Percentiles rank a stretch among this genome's conserved stretches.
These are phyloP conservation scores for Scopulariopsis brevicaulis DNA, from an alignment of 2,329 filamentous ascomycete genomes.

Conservation along the genomic window DNA sequence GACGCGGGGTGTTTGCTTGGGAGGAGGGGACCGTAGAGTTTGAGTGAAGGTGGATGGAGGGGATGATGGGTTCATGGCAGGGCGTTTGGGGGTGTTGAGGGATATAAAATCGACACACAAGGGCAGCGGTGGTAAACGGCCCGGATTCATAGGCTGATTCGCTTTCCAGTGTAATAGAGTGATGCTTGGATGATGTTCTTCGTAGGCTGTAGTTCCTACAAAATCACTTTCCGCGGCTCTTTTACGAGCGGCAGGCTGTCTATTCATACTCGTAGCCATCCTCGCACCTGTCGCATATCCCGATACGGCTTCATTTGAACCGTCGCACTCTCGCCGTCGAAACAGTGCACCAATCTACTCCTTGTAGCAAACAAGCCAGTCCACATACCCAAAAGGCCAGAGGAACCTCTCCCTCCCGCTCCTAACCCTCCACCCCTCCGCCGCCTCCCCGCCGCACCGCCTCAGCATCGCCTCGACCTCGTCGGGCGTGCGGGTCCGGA, in stretches of 20 bases:
- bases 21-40: too few relatives aligned
- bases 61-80: not conserved
- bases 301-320: not conserved
- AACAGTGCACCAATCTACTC: conserved; percentile 5
- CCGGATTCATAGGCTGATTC: not conserved
- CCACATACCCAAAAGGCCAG: conserved; percentile 37
- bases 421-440: conserved; percentile 31
- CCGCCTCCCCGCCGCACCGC: conserved; percentile 24
- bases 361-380: conserved; percentile 39
- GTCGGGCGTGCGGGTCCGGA: conserved; percentile 54
- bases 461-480: conserved; percentile 52
- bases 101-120: not conserved
- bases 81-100: conserved; percentile 3
- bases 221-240: too few relatives aligned
- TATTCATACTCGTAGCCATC: not conserved
- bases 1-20: too few relatives aligned
- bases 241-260: too few relatives aligned
- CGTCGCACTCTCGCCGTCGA: not conserved
- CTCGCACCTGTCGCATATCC: not conserved
- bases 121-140: not conserved
- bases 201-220: not conserved
- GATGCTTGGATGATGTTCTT: not conserved
- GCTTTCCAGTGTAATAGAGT: not conserved
- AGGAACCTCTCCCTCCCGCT: conserved; percentile 35
- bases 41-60: not conserved